A percentile compares a stretch with the other conserved stretches of the same genome.
phyloP scores from a whole-genome alignment of 306 rosid genomes.

The Lablab purpureus region DNA sequence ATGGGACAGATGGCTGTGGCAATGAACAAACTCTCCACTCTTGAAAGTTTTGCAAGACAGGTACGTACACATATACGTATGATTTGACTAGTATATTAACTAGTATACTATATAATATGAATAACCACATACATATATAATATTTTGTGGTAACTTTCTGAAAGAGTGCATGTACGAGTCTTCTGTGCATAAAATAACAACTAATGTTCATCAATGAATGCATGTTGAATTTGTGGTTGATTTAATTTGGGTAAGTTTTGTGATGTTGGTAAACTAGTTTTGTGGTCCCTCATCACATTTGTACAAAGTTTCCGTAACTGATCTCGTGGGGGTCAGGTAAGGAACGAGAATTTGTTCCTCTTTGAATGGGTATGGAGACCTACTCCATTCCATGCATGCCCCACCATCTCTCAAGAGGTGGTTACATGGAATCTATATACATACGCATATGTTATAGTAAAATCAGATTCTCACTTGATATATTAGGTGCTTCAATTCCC shows the following conservation, averaged over 20 bases:
- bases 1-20: constrained; percentile 99
- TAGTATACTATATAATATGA: not conserved
- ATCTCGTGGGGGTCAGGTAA: constrained; percentile 56
- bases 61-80: constrained; percentile 54
- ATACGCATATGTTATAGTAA: constrained; percentile 21
- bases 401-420: constrained; percentile 44
- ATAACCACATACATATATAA: not conserved
- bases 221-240: constrained; percentile 40
- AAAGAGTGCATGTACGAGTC: not conserved
- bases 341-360: constrained; percentile 59
- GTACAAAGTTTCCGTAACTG: constrained; percentile 41
- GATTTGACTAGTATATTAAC: constrained; percentile 6
- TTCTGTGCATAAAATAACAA: not conserved
- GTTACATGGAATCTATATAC: constrained; percentile 62
- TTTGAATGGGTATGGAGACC: constrained; percentile 66
- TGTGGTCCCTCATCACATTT: constrained; percentile 54
- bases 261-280: constrained; percentile 36
- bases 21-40: constrained; percentile 85
- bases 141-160: not conserved
- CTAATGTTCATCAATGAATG: constrained; percentile 23
- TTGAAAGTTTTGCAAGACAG: constrained; percentile 93
- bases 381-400: constrained; percentile 51
- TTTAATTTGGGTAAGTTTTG: constrained; percentile 22
- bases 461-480: constrained; percentile 25
- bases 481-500: constrained; percentile 3